Base-by-base conservation (phyloP, 2,329 filamentous ascomycete species). In the Capronia coronata region DNA sequence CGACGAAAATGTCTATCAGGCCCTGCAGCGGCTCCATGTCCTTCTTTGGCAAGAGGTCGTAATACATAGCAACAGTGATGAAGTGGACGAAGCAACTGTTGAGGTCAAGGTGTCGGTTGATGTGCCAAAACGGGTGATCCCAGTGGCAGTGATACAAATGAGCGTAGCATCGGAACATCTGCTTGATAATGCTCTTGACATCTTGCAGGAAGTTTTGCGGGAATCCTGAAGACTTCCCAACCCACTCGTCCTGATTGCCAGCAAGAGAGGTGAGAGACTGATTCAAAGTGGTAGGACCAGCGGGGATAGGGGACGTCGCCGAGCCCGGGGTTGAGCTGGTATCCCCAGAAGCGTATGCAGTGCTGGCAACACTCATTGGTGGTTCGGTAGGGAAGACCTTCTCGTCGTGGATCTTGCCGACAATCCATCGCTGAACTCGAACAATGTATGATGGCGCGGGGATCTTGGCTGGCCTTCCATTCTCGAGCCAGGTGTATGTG, bases 121-220 rank as follows among this genome's bases (percentile, higher is more conserved):
- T 76, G 67, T 90, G 84, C 70, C 88, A 91, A 69, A 89, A 88
- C 3, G 85, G 86, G 59, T 88, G 85, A 53, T 83, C 73, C 69
- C 87, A 98, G 69, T 98, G 93, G 49, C 90, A 87, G 79, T 94
- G 96, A 75, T 98, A 98, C 54, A 98, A 82, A 69, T 98, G 93
- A 41, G 93, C 85, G 65, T 98, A 98, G 61, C 96, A 91, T 52
- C 93, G 86, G 76, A 98, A 97, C 85, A 98, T 97, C 71, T 96
- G 93, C 62, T 90, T 86, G 74, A 96, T 91, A 63, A 96, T 93
- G 58, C 84, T 84, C 74, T 94, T 89, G 74, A 91, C 93, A 60
- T 95, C 89, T 54, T 84, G 81, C 61, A 91, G 77, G 68, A 96
- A 97, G 59, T 87, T 86, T 57, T 86, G 81, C 2, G 93, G 93